Evolutionary conservation across 495 filamentous ascomycete genomes (phyloP), one percentile per base, ranked within the genome.

Genomic region (Aspergillus avenaceus): DNA sequence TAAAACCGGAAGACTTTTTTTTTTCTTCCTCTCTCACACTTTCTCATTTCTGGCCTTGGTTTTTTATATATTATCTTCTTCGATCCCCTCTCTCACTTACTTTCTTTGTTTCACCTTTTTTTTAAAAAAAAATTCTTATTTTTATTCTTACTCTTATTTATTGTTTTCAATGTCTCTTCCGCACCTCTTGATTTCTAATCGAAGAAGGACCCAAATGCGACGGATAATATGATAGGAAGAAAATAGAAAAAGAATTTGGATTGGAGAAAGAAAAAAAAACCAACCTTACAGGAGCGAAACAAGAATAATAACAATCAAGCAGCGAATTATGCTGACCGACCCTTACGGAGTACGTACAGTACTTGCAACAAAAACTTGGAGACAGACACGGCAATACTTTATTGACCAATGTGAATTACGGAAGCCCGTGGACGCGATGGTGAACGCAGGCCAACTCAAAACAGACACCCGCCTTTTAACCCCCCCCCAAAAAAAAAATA

Each of bases 371-470:
- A 47, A 28, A 41, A 59, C 52, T 52, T 63, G 52, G 55, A 58
- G 52, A 54, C 42, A 34, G 47, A 28, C 52, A 43, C 58, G 61
- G 61, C 48, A 58, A 51, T 50, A 53, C 55, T 27, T 52, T 44
- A n/a, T 53, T 45, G 34, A 38, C 61, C 61, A 64, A 61, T 59
- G 37, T 29, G 41, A 54, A 48, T 50, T 40, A 50, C 47, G 52
- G 29, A 53, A 56, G 9, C 18, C 29, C 41, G 34, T 34, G 28
- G 28, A 43, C 16, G 11, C 19, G 37, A 47, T 23, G 50, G 41
- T 28, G 38, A 29, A 21, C 22, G 49, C 45, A 38, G 22, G 11
- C 32, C 34, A 37, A 48, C 45, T 48, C 45, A 38, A 45, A 31
- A 7, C 42, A 25, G 26, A 31, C 26, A 29, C 23, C 14, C 24